These are phyloP conservation scores for Thalassiosira mediterranea DNA, from an alignment of 352 stramenopile species.

Conservation along the genomic window DNA sequence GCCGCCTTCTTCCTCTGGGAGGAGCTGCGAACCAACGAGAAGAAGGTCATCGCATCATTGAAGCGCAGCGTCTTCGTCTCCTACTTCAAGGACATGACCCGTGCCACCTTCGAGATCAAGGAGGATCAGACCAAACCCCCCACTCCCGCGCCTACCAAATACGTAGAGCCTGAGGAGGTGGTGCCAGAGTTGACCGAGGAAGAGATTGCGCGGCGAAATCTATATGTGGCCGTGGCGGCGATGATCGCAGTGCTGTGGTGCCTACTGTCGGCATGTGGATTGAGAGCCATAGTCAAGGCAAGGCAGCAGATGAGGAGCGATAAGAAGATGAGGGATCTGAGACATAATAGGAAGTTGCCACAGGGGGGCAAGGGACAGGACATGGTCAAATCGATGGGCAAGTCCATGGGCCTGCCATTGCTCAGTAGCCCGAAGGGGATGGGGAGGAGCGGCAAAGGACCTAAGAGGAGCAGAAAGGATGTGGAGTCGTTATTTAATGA, in stretches of 20 bases:
- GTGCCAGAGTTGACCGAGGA: neutral
- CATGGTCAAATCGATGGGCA: no score
- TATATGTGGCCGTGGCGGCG: slow-evolving; percentile 1
- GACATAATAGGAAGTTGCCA: no score
- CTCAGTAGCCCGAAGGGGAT: no score
- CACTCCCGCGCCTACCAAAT: slow-evolving; percentile 15
- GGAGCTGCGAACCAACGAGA: slow-evolving; percentile 7
- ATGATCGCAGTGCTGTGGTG: slow-evolving; percentile 18
- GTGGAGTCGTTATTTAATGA: no score
- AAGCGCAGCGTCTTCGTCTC: slow-evolving; percentile 25
- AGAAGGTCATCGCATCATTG: slow-evolving; percentile 7
- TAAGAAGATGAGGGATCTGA: no score
- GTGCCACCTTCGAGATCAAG: slow-evolving; percentile 12
- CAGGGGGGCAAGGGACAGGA: no score
- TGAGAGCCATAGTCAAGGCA: slow-evolving; percentile 16
- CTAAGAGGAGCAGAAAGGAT: no score
- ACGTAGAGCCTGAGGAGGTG: neutral
- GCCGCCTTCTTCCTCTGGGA: slow-evolving; percentile 34
- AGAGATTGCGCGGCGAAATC: neutral
- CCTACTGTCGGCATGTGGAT: neutral
- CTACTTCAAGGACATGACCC: slow-evolving; percentile 22
- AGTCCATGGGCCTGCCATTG: no score
- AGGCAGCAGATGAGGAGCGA: no score
- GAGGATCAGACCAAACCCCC: slow-evolving; percentile 17
- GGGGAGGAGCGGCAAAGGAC: no score